phyloP scores from a whole-genome alignment of 1,284 basidiomycete genomes.

The Cerioporus squamosus region DNA sequence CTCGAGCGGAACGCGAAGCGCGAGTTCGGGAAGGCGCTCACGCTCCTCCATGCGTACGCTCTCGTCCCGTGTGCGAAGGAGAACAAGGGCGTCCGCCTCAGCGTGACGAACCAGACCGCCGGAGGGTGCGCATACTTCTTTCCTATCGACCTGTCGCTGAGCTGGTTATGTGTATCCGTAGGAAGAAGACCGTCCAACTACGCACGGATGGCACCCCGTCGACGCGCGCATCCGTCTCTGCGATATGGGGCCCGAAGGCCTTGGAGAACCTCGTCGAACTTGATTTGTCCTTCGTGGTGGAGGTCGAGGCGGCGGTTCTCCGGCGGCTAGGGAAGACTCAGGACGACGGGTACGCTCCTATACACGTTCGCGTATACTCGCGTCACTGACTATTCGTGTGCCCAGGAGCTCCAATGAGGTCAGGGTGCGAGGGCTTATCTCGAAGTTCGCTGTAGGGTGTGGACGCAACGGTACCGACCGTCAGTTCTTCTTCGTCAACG shows the following conservation, averaged over 20 bases:
- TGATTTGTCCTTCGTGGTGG: slow-evolving; percentile 71
- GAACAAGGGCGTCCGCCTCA: slow-evolving; percentile 68
- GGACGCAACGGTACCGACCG: slow-evolving; percentile 84
- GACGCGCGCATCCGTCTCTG: slow-evolving; percentile 68
- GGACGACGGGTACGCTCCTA: slow-evolving; percentile 27
- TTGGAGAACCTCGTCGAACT: slow-evolving; percentile 60
- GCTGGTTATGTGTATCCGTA: slow-evolving; percentile 41
- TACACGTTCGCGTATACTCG: not conserved
- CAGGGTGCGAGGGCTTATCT: slow-evolving; percentile 77
- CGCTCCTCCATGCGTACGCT: slow-evolving; percentile 88
- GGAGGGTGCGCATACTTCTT: slow-evolving; percentile 61
- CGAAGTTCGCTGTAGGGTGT: slow-evolving; percentile 72
- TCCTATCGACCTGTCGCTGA: not conserved
- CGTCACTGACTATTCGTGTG: not conserved
- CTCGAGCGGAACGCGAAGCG: slow-evolving; percentile 90
- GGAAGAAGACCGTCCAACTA: slow-evolving; percentile 76
- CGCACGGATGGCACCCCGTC: slow-evolving; percentile 72
- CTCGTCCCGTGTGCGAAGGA: slow-evolving; percentile 74
- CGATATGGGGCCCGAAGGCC: slow-evolving; percentile 88
- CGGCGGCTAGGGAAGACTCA: slow-evolving; percentile 34
- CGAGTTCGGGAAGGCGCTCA: slow-evolving; percentile 87
- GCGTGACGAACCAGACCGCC: slow-evolving; percentile 75
- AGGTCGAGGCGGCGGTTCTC: slow-evolving; percentile 56
- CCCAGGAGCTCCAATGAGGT: slow-evolving; percentile 45
- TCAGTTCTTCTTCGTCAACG: slow-evolving; percentile 96